Base-by-base conservation (phyloP, 768 basidiomycete genomes). In the Mycena latifolia region DNA sequence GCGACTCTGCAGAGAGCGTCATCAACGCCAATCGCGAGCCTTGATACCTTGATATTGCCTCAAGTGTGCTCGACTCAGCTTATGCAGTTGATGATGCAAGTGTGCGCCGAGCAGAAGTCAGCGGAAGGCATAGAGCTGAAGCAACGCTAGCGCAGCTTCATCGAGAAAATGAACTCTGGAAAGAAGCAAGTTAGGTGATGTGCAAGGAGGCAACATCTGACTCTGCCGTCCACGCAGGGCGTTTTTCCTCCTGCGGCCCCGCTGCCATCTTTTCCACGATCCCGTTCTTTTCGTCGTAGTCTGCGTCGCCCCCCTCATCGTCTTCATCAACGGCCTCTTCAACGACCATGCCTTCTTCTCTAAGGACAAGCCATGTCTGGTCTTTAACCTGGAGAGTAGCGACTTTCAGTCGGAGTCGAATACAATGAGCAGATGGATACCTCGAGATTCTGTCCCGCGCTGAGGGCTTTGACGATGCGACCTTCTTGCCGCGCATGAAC, bases 381-480 rank as follows among this genome's bases (percentile, higher is more conserved):
- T 92, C 90, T 55, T 86, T 84, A 25, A 89, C 83, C 87, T 89
- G n/a, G 6, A 29, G 18, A 5, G 53, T n/a, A 53, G 20, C 29
- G 27, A 45, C 8, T 11, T 25, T 63, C 25, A 60, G 60, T 22
- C 29, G 18, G 10, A 37, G 45, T 43, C 11, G 27, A 51, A 31
- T 54, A 59, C 18, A 66, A 48, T 45, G 22, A 37, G 55, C 24
- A 18, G 9, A 37, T 27, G 71, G 74, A 24, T 66, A 88, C 89
- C 64, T 89, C 87, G 35, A 94, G 84, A 72, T 96, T 96, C 75
- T 96, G 91, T 2, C 90, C 92, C 11, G 88, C 85, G 68, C 88
- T 87, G 61, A 97, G 84, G 20, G 88, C 88, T 76, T 93, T 96
- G 61, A 96, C 76, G 55, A 97, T 90, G 73, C 88, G 84, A 8